phyloP scores from a whole-genome alignment of 73 alveolate genomes.

The Uronychia setigera region DNA sequence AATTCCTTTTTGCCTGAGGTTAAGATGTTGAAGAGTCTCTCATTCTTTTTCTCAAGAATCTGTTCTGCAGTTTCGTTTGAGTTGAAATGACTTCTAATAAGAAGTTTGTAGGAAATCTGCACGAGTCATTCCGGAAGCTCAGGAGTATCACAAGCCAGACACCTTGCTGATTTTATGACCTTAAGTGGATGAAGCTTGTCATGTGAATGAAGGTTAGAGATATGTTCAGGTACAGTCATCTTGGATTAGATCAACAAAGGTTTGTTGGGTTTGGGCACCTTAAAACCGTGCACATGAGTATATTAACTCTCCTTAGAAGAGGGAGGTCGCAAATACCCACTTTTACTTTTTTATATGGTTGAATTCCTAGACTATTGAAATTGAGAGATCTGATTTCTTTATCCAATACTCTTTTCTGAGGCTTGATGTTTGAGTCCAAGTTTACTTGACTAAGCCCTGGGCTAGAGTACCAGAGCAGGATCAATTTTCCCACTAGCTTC shows the following conservation, averaged over 20 bases:
- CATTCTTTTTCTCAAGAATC: not conserved
- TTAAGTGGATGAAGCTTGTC: not conserved
- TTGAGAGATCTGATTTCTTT: no score
- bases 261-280: constrained; percentile 43
- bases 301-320: constrained; percentile 32
- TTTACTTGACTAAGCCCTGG: no score
- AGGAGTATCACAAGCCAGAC: not conserved
- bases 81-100: not conserved
- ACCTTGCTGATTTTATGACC: not conserved
- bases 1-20: not conserved
- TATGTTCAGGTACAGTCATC: constrained; percentile 10
- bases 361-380: no score
- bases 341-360: no score
- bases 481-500: no score
- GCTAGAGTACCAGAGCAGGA: no score
- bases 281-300: constrained; percentile 8
- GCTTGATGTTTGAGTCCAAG: no score
- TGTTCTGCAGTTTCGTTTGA: not conserved
- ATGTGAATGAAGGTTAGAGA: not conserved
- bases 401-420: no score
- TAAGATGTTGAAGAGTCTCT: not conserved
- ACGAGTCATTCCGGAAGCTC: not conserved
- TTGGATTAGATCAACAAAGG: not conserved
- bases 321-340: constrained; percentile 41
- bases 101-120: not conserved